Evolutionary conservation across 306 rosid genomes (phyloP).

Genomic region (Corylus americana): DNA sequence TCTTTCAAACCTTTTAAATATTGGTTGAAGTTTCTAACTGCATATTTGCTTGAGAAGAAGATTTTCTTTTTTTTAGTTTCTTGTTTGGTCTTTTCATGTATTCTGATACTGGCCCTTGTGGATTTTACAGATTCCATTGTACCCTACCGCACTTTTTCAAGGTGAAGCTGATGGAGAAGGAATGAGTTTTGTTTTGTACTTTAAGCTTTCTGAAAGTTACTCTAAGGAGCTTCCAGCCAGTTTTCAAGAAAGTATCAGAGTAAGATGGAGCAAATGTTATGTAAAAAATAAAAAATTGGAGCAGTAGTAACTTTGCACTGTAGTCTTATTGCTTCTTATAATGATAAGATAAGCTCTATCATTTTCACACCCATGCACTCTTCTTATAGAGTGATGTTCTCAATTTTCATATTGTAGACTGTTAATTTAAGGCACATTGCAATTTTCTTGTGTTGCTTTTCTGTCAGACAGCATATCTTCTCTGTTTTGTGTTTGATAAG

Average conservation of each 20-base stretch:
- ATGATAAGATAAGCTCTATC: background rate
- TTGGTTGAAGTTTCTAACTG: background rate
- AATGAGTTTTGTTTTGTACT: conserved; percentile 87
- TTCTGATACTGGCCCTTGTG: conserved; percentile 27
- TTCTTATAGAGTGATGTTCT: background rate
- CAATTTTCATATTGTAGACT: background rate
- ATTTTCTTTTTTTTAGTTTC: background rate
- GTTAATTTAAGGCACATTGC: background rate
- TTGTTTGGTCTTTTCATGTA: conserved; percentile 5
- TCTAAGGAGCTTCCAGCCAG: conserved; percentile 74
- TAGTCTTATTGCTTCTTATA: background rate
- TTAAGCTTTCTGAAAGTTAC: conserved; percentile 78
- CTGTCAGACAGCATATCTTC: conserved; percentile 8
- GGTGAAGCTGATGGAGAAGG: conserved; percentile 98
- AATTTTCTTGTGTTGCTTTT: conserved; percentile 1
- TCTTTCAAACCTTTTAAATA: background rate
- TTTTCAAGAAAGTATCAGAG: conserved; percentile 86
- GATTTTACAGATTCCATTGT: conserved; percentile 74
- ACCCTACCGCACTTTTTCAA: conserved; percentile 79
- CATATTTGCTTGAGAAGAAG: background rate
- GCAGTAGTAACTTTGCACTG: background rate
- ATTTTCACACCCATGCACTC: background rate
- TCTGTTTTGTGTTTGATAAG: background rate
- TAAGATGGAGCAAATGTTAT: conserved; percentile 42
- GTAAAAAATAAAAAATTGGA: background rate